These are phyloP conservation scores for Claviceps monticola DNA, from an alignment of 2,329 filamentous ascomycete genomes.

Conservation along the genomic window DNA sequence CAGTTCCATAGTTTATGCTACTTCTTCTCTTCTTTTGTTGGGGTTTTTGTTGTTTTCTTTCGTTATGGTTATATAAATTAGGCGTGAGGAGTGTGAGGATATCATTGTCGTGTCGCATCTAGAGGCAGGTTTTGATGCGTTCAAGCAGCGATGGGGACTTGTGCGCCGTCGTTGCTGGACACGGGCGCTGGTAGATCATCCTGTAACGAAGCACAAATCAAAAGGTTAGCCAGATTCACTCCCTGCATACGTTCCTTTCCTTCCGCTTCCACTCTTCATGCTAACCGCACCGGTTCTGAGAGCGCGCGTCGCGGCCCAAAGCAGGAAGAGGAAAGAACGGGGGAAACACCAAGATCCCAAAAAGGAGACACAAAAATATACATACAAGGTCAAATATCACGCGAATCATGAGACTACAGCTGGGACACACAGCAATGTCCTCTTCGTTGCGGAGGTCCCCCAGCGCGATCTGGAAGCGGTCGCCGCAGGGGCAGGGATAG, in stretches of 20 bases:
- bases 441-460: constrained; percentile 75
- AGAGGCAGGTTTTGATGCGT: neutral
- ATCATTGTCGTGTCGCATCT: neutral
- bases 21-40: no score
- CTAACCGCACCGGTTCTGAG: no score
- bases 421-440: constrained; percentile 94
- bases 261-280: no score
- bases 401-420: constrained; percentile 90
- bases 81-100: no score
- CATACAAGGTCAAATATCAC: constrained; percentile 82
- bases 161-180: constrained; percentile 17
- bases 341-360: no score
- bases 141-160: constrained; percentile 27
- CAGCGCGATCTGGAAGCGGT: constrained; percentile 84
- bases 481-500: constrained; percentile 94
- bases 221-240: neutral
- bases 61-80: no score
- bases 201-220: constrained; percentile 13
- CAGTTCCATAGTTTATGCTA: no score
- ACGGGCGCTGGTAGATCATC: constrained; percentile 30
- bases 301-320: neutral
- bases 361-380: neutral
- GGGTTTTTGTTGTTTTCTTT: no score
- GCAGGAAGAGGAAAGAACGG: neutral
- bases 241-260: neutral